Percentiles rank a stretch among this genome's conserved stretches.
phyloP scores from a whole-genome alignment of 1,284 basidiomycete genomes.

The Trametes polyzona region DNA sequence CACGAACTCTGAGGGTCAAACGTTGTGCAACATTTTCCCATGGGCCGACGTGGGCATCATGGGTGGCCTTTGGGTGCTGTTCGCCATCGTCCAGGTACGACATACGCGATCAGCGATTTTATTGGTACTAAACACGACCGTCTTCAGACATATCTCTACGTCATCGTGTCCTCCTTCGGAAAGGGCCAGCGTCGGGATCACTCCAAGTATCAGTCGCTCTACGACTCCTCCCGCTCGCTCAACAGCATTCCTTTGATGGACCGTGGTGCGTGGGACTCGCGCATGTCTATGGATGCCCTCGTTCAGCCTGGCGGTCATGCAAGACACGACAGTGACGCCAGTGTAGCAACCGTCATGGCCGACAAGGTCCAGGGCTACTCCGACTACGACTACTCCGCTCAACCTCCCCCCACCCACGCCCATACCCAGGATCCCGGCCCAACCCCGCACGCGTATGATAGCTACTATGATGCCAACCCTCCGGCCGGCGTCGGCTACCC shows the following conservation, averaged over 20 bases:
- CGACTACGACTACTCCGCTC: constrained; percentile 40
- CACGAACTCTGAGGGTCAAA: constrained; percentile 58
- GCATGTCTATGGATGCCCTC: constrained; percentile 53
- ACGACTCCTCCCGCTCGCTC: constrained; percentile 66
- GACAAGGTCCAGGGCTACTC: constrained; percentile 52
- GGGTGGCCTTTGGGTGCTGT: constrained; percentile 81
- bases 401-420: constrained; percentile 39
- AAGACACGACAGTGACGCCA: constrained; percentile 54
- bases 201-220: constrained; percentile 73
- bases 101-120: neutral
- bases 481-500: constrained; percentile 42
- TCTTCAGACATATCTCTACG: constrained; percentile 66
- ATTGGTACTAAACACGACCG: constrained; percentile 7
- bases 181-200: constrained; percentile 78
- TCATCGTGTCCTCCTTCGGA: constrained; percentile 76
- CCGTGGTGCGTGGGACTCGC: constrained; percentile 73
- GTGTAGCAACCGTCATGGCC: constrained; percentile 58
- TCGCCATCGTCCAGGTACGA: constrained; percentile 75
- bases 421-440: constrained; percentile 50
- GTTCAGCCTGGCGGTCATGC: constrained; percentile 31
- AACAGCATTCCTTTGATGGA: constrained; percentile 67
- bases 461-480: constrained; percentile 29
- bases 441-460: constrained; percentile 41
- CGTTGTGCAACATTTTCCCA: constrained; percentile 83
- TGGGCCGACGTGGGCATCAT: constrained; percentile 94